phyloP scores from a whole-genome alignment of 1,139 yeast species.

The Entelexis sorbosivorans region DNA sequence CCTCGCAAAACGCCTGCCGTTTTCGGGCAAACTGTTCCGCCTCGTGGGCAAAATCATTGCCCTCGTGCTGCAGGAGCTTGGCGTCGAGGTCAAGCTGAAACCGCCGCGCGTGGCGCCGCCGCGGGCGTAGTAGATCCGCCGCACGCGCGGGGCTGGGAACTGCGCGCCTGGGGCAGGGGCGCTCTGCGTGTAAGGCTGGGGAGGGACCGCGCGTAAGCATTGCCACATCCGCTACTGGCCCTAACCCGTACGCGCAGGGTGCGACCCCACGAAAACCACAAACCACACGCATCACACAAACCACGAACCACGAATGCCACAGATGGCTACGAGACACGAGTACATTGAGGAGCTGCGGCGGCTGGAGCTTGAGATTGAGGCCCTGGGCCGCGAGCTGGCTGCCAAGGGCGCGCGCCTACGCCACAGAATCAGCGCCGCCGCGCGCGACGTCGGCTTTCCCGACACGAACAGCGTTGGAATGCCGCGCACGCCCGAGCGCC shows the following conservation, averaged over 20 bases:
- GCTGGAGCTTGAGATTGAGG: background rate
- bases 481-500: constrained; percentile 1
- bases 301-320: background rate
- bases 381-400: background rate
- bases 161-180: too few species aligned
- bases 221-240: too few species aligned
- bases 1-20: constrained; percentile 14
- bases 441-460: background rate
- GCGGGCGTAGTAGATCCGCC: too few species aligned
- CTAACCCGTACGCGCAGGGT: too few species aligned
- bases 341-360: constrained; percentile 2
- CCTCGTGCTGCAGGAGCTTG: constrained; percentile 22
- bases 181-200: too few species aligned
- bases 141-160: too few species aligned
- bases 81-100: constrained; percentile 18
- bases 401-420: background rate
- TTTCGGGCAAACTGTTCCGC: constrained; percentile 12
- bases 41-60: constrained; percentile 19
- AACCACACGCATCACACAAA: background rate
- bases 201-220: too few species aligned
- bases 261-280: too few species aligned
- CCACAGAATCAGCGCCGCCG: background rate
- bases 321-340: background rate
- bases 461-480: background rate
- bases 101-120: background rate